Percentiles rank a stretch among this genome's conserved stretches.
These are phyloP conservation scores for Leccinellum rugosiceps DNA, from an alignment of 768 basidiomycete species.

Conservation along the genomic window DNA sequence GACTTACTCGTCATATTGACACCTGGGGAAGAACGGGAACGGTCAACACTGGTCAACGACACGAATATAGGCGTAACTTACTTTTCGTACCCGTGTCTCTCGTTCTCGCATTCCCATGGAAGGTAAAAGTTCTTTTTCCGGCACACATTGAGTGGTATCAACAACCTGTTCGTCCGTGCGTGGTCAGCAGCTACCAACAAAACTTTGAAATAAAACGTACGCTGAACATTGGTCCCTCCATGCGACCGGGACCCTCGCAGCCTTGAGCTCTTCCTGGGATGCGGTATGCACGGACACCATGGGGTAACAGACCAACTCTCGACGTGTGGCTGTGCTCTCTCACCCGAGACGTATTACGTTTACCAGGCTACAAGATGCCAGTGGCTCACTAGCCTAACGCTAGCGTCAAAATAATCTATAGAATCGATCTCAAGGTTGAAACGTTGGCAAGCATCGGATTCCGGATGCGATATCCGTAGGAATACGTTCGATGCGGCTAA, in stretches of 20 bases:
- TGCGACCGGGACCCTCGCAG: constrained; percentile 66
- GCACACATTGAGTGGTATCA: constrained; percentile 87
- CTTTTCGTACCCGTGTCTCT: constrained; percentile 86
- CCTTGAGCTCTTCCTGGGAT: constrained; percentile 80
- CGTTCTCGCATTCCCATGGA: constrained; percentile 93
- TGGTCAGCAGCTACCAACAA: neutral
- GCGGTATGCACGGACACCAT: constrained; percentile 79
- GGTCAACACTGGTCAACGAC: constrained; percentile 6
- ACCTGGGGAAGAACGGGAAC: constrained; percentile 44
- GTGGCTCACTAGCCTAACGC: too few species aligned
- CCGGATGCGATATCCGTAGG: too few species aligned
- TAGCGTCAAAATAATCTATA: too few species aligned
- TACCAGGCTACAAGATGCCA: too few species aligned
- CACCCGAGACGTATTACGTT: neutral
- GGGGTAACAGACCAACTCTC: neutral
- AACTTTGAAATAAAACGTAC: constrained; percentile 45
- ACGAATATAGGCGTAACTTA: constrained; percentile 31
- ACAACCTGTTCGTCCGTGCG: constrained; percentile 46
- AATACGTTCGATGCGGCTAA: too few species aligned
- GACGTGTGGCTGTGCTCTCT: neutral
- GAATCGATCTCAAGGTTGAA: too few species aligned
- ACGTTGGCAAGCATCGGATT: too few species aligned
- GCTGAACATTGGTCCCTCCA: constrained; percentile 92
- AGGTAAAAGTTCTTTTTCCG: constrained; percentile 73
- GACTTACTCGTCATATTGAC: constrained; percentile 94